phyloP scores from a whole-genome alignment of 176 grass and related monocot genomes.

The Typha latifolia region DNA sequence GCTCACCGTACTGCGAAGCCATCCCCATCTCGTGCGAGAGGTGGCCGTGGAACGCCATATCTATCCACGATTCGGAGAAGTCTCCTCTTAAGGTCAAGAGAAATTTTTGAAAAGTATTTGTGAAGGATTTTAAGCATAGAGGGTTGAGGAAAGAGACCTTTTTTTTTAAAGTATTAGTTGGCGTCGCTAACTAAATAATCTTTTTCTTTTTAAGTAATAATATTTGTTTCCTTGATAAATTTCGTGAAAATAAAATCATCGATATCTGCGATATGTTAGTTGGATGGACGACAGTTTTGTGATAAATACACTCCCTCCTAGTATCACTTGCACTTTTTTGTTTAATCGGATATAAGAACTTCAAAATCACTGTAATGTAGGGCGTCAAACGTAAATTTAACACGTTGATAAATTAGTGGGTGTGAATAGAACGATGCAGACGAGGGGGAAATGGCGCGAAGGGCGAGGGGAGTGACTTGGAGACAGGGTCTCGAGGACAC shows the following conservation, averaged over 20 bases:
- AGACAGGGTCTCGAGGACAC: conserved; percentile 12
- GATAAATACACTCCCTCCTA: conserved; percentile 21
- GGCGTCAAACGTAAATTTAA: background rate
- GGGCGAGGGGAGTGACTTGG: conserved; percentile 16
- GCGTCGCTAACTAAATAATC: too few relatives aligned
- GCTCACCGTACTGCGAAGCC: conserved; percentile 27
- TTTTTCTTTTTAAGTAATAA: background rate
- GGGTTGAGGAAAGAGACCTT: too few relatives aligned
- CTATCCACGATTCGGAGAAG: conserved; percentile 10
- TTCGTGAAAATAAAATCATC: conserved; percentile 9
- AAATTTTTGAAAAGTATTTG: too few relatives aligned
- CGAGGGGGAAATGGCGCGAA: background rate
- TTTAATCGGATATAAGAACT: too few relatives aligned
- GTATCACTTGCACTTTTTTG: too few relatives aligned
- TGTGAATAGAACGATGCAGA: conserved; percentile 1
- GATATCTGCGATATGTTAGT: conserved; percentile 16
- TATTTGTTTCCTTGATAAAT: too few relatives aligned
- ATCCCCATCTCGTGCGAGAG: conserved; percentile 50
- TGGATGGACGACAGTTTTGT: conserved; percentile 6
- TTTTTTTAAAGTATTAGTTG: too few relatives aligned
- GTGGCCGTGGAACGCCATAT: conserved; percentile 54
- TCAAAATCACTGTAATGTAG: background rate
- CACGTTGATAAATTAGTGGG: background rate
- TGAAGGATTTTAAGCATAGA: too few relatives aligned
- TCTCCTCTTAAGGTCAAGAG: conserved; percentile 9